Conservation (phyloP, 2,329 filamentous ascomycete species). For the Cladosporium sp. region DNA sequence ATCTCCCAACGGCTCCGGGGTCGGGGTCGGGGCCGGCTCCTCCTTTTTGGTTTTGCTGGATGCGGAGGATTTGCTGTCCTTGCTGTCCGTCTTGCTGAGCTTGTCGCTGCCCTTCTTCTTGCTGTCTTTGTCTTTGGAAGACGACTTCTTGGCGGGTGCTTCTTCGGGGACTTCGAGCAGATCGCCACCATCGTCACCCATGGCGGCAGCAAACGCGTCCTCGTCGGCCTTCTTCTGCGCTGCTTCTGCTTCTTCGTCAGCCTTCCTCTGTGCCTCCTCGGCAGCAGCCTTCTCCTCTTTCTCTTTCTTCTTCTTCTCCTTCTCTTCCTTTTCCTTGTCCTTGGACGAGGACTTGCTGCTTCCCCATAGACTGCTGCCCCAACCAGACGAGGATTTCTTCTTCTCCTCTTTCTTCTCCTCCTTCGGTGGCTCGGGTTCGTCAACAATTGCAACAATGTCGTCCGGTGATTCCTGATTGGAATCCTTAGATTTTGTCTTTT, state of each 20-base stretch:
- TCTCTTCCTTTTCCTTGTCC: slow-evolving; percentile 31
- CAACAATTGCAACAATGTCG: slow-evolving; percentile 21
- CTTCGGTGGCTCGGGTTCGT: slow-evolving; percentile 18
- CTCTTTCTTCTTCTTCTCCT: slow-evolving; percentile 44
- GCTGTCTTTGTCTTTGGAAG: slow-evolving; percentile 25
- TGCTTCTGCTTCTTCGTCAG: slow-evolving; percentile 15
- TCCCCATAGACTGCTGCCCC: slow-evolving; percentile 27
- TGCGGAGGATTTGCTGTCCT: slow-evolving; percentile 11
- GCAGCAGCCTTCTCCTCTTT: slow-evolving; percentile 33
- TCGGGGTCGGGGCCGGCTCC: slow-evolving; percentile 24
- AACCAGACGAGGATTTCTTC: slow-evolving; percentile 30
- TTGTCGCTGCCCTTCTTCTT: slow-evolving; percentile 24
- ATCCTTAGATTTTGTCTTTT: slow-evolving; percentile 32
- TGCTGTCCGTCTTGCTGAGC: slow-evolving; percentile 25
- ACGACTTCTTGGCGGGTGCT: slow-evolving; percentile 22
- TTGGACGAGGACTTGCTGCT: slow-evolving; percentile 30
- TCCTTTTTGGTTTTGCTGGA: slow-evolving; percentile 23
- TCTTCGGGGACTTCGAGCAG: slow-evolving; percentile 30
- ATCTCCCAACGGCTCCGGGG: slow-evolving; percentile 16
- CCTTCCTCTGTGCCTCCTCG: slow-evolving; percentile 30
- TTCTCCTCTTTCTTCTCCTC: slow-evolving; percentile 36
- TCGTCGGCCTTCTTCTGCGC: slow-evolving; percentile 32
- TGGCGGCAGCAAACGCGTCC: slow-evolving; percentile 32
- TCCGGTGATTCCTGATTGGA: slow-evolving; percentile 28
- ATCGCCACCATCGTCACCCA: slow-evolving; percentile 32